Percentiles rank a stretch among this genome's conserved stretches.
Conservation (phyloP, 306 rosid species). For the Pyrus pyrifolia region DNA sequence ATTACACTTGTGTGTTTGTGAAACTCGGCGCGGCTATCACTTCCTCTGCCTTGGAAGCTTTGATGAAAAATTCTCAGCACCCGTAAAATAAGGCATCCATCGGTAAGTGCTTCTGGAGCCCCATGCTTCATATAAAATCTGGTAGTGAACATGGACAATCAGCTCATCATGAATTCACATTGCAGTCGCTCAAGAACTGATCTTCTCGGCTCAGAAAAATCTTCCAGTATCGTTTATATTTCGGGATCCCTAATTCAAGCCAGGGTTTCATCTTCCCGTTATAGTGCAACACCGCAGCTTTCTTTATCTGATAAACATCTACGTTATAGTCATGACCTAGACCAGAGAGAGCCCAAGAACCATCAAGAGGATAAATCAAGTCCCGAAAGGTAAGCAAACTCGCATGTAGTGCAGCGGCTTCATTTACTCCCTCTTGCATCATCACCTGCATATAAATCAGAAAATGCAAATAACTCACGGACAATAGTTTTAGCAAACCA, state of each 20-base stretch:
- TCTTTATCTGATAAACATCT: slow-evolving; percentile 33
- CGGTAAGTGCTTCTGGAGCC: slow-evolving; percentile 28
- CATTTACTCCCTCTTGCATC: slow-evolving; percentile 24
- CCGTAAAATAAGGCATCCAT: slow-evolving; percentile 36
- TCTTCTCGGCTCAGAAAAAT: slow-evolving; percentile 67
- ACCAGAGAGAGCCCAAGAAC: slow-evolving; percentile 66
- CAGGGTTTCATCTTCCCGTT: slow-evolving; percentile 98
- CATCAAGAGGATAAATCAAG: slow-evolving; percentile 52
- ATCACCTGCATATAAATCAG: slow-evolving; percentile 36
- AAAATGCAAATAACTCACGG: slow-evolving; percentile 8
- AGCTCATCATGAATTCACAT: slow-evolving; percentile 60
- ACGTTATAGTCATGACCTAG: slow-evolving; percentile 69
- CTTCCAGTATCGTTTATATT: slow-evolving; percentile 74
- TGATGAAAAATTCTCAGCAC: slow-evolving; percentile 31
- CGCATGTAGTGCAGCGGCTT: slow-evolving; percentile 54
- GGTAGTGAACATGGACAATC: slow-evolving; percentile 21
- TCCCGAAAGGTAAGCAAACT: slow-evolving; percentile 76
- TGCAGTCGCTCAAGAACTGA: slow-evolving; percentile 91
- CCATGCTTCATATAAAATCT: slow-evolving; percentile 33
- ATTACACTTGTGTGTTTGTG: slow-evolving; percentile 37
- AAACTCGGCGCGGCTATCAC: slow-evolving; percentile 36
- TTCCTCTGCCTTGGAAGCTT: slow-evolving; percentile 31
- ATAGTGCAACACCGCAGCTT: slow-evolving; percentile 72
- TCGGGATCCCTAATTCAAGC: slow-evolving; percentile 94
- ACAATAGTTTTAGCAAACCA: background rate